Base-by-base conservation (phyloP, 345 rosid genomes). In the Ricinus communis region DNA sequence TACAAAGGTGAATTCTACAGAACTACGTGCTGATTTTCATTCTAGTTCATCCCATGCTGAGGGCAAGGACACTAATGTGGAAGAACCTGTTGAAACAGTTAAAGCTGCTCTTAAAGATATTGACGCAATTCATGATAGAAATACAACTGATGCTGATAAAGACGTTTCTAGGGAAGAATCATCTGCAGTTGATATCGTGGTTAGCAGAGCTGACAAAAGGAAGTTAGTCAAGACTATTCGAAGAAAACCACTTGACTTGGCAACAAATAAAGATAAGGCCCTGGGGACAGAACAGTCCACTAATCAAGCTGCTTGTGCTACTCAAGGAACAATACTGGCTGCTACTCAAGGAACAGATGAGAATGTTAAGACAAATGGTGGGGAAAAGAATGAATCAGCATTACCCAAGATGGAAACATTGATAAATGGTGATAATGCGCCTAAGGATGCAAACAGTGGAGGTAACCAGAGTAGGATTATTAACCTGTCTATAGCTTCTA, bases 381-480 rank as follows among this genome's bases (percentile, higher is more conserved):
- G 64, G 49, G 86, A 71, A 69, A 82, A 87, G 75, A 74, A 53
- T 38, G 79, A 74, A 77, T 73, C 77, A 22, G 72, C 62, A 67
- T 77, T 82, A 59, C 79, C 85, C 11, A 75, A 65, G 76, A 76
- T 59, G 24, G 90, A 82, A 55, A 59, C 76, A 21, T 78, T 79
- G 56, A 40, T 77, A 60, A 81, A 57, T 79, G 78, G 71, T 62
- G 81, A 83, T 68, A 81, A 77, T 77, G 65, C 67, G 67, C 67
- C 76, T 66, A 81, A 55, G 73, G 91, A 82, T 77, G 76, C 72
- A 30, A 77, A 70, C 52, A 46, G 59, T 28, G 94, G 80, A 54
- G 85, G 85, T 70, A 83, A 76, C 67, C 87, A 76, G 70, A 86
- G 88, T 57, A 84, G 95, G 65, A 77, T 84, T 59, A 83, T 91